Conservation (phyloP, 2,329 filamentous ascomycete genomes). For the Anisogramma anomala region DNA sequence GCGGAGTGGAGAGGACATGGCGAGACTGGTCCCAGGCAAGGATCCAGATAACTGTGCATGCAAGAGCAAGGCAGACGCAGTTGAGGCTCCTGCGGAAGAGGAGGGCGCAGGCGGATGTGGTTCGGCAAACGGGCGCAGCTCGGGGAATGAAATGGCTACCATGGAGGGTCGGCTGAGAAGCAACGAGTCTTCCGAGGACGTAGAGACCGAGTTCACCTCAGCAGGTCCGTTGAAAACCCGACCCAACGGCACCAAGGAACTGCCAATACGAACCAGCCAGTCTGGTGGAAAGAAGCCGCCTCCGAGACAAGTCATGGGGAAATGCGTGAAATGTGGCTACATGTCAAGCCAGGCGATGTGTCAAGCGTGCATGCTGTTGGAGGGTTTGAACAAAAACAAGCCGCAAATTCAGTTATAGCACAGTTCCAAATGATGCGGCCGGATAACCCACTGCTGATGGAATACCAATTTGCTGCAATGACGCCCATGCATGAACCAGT, state of each 20-base stretch:
- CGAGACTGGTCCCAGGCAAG: conserved; percentile 61
- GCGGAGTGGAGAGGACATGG: conserved; percentile 92
- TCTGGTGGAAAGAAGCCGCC: conserved; percentile 18
- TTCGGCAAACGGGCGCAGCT: conserved; percentile 51
- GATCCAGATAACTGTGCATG: conserved; percentile 36
- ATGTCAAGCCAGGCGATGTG: conserved; percentile 90
- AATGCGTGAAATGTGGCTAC: conserved; percentile 82
- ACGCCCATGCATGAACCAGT: neutral
- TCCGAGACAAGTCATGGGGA: conserved; percentile 60
- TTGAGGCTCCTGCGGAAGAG: conserved; percentile 31
- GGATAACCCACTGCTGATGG: neutral
- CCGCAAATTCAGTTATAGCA: conserved; percentile 43
- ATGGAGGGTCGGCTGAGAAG: conserved; percentile 64
- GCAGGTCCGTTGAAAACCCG: conserved; percentile 26
- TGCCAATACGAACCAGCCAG: conserved; percentile 17
- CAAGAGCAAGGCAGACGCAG: conserved; percentile 29
- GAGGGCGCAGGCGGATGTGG: conserved; percentile 65
- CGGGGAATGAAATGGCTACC: conserved; percentile 66
- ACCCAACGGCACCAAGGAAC: conserved; percentile 16
- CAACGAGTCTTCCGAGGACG: conserved; percentile 47
- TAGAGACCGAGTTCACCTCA: conserved; percentile 56
- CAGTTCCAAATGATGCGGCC: neutral
- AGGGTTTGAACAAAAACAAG: conserved; percentile 76
- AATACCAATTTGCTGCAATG: neutral
- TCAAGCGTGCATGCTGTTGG: conserved; percentile 83